Percentiles rank a stretch among this genome's conserved stretches.
Evolutionary conservation across 106 monocot genomes (phyloP).

Genomic region (Triglochin maritima): DNA sequence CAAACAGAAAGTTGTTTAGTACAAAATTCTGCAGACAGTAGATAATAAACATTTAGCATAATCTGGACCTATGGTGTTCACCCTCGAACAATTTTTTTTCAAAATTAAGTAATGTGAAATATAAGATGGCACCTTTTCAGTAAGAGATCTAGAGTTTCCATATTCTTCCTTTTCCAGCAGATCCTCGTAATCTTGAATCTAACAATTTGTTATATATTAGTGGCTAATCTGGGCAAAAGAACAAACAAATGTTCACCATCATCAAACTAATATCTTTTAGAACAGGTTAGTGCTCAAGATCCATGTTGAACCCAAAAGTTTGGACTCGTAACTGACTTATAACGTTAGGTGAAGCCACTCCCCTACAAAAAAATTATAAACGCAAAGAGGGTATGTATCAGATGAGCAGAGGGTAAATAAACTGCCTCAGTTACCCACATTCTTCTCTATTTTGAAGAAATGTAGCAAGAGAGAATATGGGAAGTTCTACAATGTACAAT

Average conservation of each 20-base stretch:
- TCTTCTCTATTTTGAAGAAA: too few relatives aligned
- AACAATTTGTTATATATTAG: neutral
- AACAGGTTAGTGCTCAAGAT: too few relatives aligned
- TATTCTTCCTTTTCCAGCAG: conserved; percentile 64
- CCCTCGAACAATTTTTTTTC: neutral
- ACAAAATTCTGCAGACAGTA: neutral
- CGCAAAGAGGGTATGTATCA: too few relatives aligned
- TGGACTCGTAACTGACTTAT: too few relatives aligned
- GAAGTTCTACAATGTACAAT: too few relatives aligned
- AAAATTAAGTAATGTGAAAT: neutral
- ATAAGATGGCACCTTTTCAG: conserved; percentile 33
- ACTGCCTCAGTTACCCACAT: too few relatives aligned
- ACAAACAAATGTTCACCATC: neutral
- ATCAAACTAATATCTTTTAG: too few relatives aligned
- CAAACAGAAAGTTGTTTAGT: neutral
- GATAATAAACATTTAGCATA: too few relatives aligned
- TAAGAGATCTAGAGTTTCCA: conserved; percentile 24
- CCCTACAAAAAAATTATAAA: neutral
- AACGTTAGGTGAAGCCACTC: neutral
- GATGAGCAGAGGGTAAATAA: too few relatives aligned
- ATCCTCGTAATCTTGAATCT: conserved; percentile 85
- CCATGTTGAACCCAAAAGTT: too few relatives aligned
- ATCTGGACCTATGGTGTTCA: too few relatives aligned
- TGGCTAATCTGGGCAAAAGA: neutral
- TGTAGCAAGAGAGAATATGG: too few relatives aligned